Conservation (phyloP, 2,329 filamentous ascomycete species). For the Fusarium coicis region DNA sequence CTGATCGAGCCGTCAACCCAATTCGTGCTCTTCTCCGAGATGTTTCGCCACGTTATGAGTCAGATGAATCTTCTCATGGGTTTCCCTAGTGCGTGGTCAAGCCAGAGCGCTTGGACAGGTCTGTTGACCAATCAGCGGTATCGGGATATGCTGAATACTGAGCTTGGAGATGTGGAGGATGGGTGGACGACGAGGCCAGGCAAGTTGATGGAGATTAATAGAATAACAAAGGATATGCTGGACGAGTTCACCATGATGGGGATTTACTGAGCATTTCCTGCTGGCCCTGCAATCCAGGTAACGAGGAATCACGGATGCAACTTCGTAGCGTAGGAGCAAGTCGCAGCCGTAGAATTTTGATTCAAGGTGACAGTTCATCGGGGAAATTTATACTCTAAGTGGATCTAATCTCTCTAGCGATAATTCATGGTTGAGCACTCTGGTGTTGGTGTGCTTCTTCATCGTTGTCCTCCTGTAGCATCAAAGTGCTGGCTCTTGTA, state of each 20-base stretch:
- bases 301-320: background rate
- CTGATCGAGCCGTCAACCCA: slow-evolving; percentile 43
- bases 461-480: background rate
- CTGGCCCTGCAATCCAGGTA: background rate
- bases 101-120: slow-evolving; percentile 42
- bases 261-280: slow-evolving; percentile 14
- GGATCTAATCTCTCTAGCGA: slow-evolving; percentile 23
- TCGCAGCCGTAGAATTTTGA: background rate
- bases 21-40: slow-evolving; percentile 44
- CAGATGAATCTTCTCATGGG: slow-evolving; percentile 45
- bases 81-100: slow-evolving; percentile 36
- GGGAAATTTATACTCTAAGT: slow-evolving; percentile 32
- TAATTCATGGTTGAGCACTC: background rate
- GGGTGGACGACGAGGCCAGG: slow-evolving; percentile 38
- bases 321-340: background rate
- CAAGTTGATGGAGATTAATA: slow-evolving; percentile 34
- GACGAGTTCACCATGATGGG: slow-evolving; percentile 41
- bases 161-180: slow-evolving; percentile 40
- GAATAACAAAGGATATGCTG: slow-evolving; percentile 33
- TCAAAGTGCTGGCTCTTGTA: background rate
- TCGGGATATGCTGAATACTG: slow-evolving; percentile 41
- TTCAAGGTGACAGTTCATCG: background rate
- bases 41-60: slow-evolving; percentile 39
- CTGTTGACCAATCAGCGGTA: slow-evolving; percentile 34
- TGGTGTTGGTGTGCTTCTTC: background rate